These are phyloP conservation scores for Trametes pubescens DNA, from an alignment of 1,284 basidiomycete genomes.

Conservation along the genomic window DNA sequence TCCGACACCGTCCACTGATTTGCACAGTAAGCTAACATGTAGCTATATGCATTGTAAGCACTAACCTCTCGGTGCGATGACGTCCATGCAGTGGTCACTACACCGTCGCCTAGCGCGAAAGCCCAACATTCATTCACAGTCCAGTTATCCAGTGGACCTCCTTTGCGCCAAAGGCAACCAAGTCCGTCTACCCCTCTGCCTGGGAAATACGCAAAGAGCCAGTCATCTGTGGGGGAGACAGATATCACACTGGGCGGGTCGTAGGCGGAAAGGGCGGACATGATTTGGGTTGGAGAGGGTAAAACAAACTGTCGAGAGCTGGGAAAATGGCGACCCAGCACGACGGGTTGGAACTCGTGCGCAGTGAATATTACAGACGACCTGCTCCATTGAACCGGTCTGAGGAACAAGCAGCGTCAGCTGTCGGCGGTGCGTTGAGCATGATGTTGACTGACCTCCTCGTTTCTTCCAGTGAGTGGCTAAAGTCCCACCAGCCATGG, in stretches of 20 bases:
- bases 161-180: conserved; percentile 72
- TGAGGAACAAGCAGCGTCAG: conserved; percentile 38
- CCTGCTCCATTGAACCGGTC: conserved; percentile 74
- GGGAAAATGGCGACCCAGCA: conserved; percentile 73
- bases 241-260: conserved; percentile 69
- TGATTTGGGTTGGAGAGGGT: conserved; percentile 58
- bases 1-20: conserved; percentile 44
- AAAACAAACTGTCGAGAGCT: conserved; percentile 70
- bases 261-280: conserved; percentile 55
- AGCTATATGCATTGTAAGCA: background rate
- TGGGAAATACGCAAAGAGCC: conserved; percentile 81
- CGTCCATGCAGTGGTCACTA: conserved; percentile 71
- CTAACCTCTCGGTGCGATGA: conserved; percentile 66
- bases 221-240: conserved; percentile 62
- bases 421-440: background rate
- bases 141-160: conserved; percentile 68
- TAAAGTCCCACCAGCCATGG: conserved; percentile 77
- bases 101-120: conserved; percentile 58
- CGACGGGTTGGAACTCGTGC: conserved; percentile 63
- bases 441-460: conserved; percentile 52
- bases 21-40: background rate
- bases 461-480: conserved; percentile 63
- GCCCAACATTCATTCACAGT: conserved; percentile 63
- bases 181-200: conserved; percentile 59
- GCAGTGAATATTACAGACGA: conserved; percentile 74